phyloP scores from a whole-genome alignment of 2,329 filamentous ascomycete species.

The Lojkania enalia region DNA sequence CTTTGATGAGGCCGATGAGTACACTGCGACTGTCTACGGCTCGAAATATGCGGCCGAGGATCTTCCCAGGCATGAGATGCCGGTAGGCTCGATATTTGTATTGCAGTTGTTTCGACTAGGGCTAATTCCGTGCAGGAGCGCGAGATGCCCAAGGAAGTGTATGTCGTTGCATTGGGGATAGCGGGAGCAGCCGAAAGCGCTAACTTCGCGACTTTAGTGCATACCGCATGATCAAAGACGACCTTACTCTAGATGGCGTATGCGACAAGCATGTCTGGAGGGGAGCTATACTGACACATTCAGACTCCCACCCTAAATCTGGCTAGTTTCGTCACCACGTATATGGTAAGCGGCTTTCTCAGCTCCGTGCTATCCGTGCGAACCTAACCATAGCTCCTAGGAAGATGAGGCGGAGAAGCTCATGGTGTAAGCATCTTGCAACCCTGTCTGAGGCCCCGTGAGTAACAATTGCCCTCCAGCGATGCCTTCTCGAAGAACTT shows the following conservation, averaged over 20 bases:
- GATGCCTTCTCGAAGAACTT: conserved; percentile 95
- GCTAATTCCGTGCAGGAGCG: conserved; percentile 23
- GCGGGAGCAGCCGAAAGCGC: too few relatives aligned
- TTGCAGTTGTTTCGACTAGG: too few relatives aligned
- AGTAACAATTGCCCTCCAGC: conserved; percentile 13
- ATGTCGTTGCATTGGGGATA: conserved; percentile 13
- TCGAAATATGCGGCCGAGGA: conserved; percentile 80
- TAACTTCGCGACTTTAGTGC: conserved; percentile 53
- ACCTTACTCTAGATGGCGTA: conserved; percentile 87
- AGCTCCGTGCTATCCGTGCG: conserved; percentile 9
- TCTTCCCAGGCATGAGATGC: conserved; percentile 82
- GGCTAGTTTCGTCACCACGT: conserved; percentile 92
- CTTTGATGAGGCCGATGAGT: conserved; percentile 52
- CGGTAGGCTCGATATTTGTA: conserved; percentile 57
- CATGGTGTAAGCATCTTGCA: conserved; percentile 64
- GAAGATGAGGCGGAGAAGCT: conserved; percentile 95
- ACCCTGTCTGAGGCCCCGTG: background rate
- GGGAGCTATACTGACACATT: conserved; percentile 10
- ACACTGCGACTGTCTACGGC: conserved; percentile 84
- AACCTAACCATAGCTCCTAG: conserved; percentile 46
- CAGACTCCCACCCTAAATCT: conserved; percentile 59
- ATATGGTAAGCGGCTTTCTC: conserved; percentile 76
- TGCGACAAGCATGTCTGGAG: conserved; percentile 24
- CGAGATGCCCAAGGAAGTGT: conserved; percentile 86
- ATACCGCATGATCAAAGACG: conserved; percentile 92